Conservation (phyloP, 768 basidiomycete genomes). For the Boletus rex-veris region DNA sequence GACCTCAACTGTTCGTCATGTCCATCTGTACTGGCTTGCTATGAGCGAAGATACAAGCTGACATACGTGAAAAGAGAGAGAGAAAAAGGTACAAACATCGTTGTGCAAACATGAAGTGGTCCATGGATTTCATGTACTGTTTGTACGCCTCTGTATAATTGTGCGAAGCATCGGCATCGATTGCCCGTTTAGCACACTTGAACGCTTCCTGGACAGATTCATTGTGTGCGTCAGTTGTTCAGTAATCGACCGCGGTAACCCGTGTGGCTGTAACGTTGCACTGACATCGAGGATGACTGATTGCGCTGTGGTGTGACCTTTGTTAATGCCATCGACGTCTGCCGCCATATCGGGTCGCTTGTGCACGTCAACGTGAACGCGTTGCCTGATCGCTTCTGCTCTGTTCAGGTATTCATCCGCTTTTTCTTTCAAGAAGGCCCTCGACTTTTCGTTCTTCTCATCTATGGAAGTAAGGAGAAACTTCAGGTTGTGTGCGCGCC, state of each 20-base stretch:
- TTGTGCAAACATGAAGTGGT: conserved; percentile 96
- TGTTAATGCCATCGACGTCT: neutral
- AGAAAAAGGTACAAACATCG: conserved; percentile 58
- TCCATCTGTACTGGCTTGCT: conserved; percentile 43
- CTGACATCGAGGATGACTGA: conserved; percentile 17
- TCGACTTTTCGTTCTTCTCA: conserved; percentile 20
- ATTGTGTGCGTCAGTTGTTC: neutral
- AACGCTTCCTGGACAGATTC: conserved; percentile 58
- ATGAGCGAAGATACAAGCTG: conserved; percentile 1
- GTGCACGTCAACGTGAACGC: neutral
- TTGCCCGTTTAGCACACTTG: conserved; percentile 83
- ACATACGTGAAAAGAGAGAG: neutral
- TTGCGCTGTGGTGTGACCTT: conserved; percentile 2
- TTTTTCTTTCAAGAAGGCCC: conserved; percentile 12
- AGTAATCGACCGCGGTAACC: neutral
- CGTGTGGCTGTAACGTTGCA: neutral
- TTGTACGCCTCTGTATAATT: conserved; percentile 94
- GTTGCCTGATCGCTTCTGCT: conserved; percentile 13
- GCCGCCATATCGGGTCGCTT: neutral
- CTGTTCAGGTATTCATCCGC: conserved; percentile 18
- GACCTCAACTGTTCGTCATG: conserved; percentile 87
- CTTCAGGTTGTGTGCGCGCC: neutral
- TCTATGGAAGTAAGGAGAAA: neutral
- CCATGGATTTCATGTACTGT: conserved; percentile 87
- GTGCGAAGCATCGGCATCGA: conserved; percentile 83